These are phyloP conservation scores for Hypoxylon sp. DNA, from an alignment of 2,329 filamentous ascomycete genomes.

Conservation along the genomic window DNA sequence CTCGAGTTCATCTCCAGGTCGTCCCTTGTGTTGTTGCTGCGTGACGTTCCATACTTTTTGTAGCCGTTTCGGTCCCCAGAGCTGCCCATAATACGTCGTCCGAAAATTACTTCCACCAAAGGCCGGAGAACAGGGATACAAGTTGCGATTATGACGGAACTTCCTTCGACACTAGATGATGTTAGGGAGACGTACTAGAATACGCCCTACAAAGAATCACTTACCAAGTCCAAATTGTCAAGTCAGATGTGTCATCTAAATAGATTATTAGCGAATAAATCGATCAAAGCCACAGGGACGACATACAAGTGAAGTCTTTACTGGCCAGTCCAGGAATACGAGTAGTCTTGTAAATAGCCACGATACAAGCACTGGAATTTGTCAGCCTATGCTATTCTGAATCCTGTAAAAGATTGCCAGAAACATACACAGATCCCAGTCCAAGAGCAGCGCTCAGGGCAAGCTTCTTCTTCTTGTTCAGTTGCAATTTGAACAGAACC, in stretches of 20 bases:
- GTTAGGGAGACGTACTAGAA: neutral
- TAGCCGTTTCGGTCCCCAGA: slow-evolving; percentile 1
- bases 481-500: slow-evolving; percentile 45
- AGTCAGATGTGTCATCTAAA: slow-evolving; percentile 34
- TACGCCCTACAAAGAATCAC: neutral
- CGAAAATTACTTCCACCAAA: slow-evolving; percentile 45
- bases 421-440: slow-evolving; percentile 49
- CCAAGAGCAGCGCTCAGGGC: slow-evolving; percentile 48
- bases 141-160: slow-evolving; percentile 52
- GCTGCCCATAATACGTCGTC: slow-evolving; percentile 15
- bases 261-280: slow-evolving; percentile 7
- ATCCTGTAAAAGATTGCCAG: too few species aligned
- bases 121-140: slow-evolving; percentile 53
- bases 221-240: slow-evolving; percentile 46
- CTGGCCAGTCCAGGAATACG: slow-evolving; percentile 33
- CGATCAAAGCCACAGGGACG: neutral
- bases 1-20: slow-evolving; percentile 14
- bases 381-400: neutral
- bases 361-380: slow-evolving; percentile 27
- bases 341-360: slow-evolving; percentile 42
- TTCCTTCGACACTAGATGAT: slow-evolving; percentile 48
- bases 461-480: slow-evolving; percentile 49
- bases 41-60: slow-evolving; percentile 18
- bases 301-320: slow-evolving; percentile 39
- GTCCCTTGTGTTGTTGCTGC: slow-evolving; percentile 7